A percentile compares a stretch with the other conserved stretches of the same genome.
phyloP scores from a whole-genome alignment of 192 early-diverging fungal species.

The Coemansia sp. region DNA sequence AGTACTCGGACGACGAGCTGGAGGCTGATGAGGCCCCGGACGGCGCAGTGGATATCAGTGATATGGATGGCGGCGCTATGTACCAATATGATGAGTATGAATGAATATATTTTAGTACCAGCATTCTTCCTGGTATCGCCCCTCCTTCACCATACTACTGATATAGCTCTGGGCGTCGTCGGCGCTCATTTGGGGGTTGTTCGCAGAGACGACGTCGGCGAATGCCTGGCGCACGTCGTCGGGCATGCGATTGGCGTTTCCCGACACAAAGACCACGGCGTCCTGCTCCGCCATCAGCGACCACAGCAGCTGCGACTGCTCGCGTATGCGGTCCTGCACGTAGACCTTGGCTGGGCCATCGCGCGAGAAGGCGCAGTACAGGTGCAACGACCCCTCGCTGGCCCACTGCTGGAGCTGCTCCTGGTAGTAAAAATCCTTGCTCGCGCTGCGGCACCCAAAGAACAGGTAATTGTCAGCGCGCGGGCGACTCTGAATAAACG shows the following conservation, averaged over 20 bases:
- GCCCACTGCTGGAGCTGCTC: conserved; percentile 63
- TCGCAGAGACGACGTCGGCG: conserved; percentile 9
- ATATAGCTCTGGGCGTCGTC: not conserved
- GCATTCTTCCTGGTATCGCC: conserved; percentile 83
- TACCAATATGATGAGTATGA: conserved; percentile 5
- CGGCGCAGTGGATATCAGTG: conserved; percentile 4
- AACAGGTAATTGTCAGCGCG: conserved; percentile 67
- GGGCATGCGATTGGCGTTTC: conserved; percentile 52
- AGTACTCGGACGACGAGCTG: conserved; percentile 33
- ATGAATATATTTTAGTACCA: conserved; percentile 56
- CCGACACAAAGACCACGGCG: conserved; percentile 72
- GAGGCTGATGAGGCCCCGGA: not conserved
- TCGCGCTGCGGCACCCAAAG: conserved; percentile 74
- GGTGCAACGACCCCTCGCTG: conserved; percentile 51
- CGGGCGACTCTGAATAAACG: conserved; percentile 65
- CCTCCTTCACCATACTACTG: conserved; percentile 64
- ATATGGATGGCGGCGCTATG: not conserved
- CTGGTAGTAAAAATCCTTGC: conserved; percentile 74
- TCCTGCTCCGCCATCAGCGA: conserved; percentile 56
- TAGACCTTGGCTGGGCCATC: conserved; percentile 60
- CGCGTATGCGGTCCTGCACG: conserved; percentile 40
- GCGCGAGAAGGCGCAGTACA: conserved; percentile 83
- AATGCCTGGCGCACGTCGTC: conserved; percentile 41
- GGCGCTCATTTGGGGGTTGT: not conserved
- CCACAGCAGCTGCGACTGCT: conserved; percentile 58